phyloP scores from a whole-genome alignment of 371 early-diverging fungal species.

The Blastocladiella emersonii region DNA sequence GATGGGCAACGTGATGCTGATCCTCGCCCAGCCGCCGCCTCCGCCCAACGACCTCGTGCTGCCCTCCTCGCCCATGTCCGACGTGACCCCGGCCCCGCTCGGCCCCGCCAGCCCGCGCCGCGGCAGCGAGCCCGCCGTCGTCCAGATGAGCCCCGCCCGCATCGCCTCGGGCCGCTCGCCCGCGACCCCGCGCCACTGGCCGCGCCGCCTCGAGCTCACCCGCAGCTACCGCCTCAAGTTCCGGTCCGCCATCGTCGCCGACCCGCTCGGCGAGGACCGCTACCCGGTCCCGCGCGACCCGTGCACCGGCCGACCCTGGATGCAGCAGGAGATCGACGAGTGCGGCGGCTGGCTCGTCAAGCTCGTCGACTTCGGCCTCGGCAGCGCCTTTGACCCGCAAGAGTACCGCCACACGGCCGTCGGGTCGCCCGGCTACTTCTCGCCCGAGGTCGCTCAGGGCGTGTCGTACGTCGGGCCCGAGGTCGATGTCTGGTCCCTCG shows the following conservation, averaged over 20 bases:
- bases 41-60: background rate
- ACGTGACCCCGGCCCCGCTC: background rate
- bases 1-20: slow-evolving; percentile 1
- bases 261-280: background rate
- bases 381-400: background rate
- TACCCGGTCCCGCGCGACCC: background rate
- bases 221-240: background rate
- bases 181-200: background rate
- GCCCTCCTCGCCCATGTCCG: background rate
- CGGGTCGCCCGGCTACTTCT: background rate
- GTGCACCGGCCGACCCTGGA: background rate
- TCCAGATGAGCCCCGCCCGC: background rate
- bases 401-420: slow-evolving; percentile 1
- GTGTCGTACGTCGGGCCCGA: slow-evolving; percentile 11
- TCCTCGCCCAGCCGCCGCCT: background rate
- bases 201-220: background rate
- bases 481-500: slow-evolving; percentile 28
- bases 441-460: slow-evolving; percentile 50
- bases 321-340: background rate
- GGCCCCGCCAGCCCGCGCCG: background rate
- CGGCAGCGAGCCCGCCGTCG: background rate
- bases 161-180: background rate
- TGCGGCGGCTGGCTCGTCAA: background rate
- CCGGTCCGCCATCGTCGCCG: background rate
- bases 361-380: background rate